A percentile compares a stretch with the other conserved stretches of the same genome.
Conservation (phyloP, 306 rosid genomes). For the Lathyrus aphaca region DNA sequence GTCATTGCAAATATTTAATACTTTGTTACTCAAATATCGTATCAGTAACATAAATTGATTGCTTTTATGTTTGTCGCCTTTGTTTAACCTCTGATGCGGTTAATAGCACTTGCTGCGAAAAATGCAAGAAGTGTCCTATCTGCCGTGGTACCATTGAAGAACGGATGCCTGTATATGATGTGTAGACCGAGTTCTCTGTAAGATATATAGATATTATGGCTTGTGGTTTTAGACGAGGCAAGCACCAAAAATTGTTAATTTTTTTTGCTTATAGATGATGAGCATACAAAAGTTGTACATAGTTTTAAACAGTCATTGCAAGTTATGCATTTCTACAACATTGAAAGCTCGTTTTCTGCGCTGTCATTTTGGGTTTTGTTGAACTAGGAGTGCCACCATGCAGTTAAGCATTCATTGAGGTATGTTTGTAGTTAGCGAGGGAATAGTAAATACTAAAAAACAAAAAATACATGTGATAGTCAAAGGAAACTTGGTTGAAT, state of each 20-base stretch:
- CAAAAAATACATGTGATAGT: neutral
- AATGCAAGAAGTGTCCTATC: slow-evolving; percentile 80
- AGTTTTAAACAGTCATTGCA: slow-evolving; percentile 12
- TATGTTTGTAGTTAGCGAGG: neutral
- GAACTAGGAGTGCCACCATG: neutral
- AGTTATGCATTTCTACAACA: slow-evolving; percentile 28
- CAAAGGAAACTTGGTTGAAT: slow-evolving; percentile 7
- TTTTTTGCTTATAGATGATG: slow-evolving; percentile 35
- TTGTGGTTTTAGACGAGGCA: slow-evolving; percentile 59
- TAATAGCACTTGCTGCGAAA: slow-evolving; percentile 78
- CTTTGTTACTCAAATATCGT: neutral
- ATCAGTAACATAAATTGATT: neutral
- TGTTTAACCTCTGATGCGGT: slow-evolving; percentile 14
- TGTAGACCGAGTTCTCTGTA: slow-evolving; percentile 46
- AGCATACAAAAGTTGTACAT: slow-evolving; percentile 44
- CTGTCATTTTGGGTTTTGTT: neutral
- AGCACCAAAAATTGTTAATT: slow-evolving; percentile 41
- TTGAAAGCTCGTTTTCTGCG: neutral
- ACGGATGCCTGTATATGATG: slow-evolving; percentile 67
- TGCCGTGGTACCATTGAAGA: slow-evolving; percentile 75
- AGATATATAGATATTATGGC: slow-evolving; percentile 44
- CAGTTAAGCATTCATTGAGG: slow-evolving; percentile 1
- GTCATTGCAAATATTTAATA: neutral
- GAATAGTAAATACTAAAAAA: neutral
- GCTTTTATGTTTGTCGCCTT: neutral